These are phyloP conservation scores for Naumovozyma castellii DNA, from an alignment of 805 yeast species.

Conservation along the genomic window DNA sequence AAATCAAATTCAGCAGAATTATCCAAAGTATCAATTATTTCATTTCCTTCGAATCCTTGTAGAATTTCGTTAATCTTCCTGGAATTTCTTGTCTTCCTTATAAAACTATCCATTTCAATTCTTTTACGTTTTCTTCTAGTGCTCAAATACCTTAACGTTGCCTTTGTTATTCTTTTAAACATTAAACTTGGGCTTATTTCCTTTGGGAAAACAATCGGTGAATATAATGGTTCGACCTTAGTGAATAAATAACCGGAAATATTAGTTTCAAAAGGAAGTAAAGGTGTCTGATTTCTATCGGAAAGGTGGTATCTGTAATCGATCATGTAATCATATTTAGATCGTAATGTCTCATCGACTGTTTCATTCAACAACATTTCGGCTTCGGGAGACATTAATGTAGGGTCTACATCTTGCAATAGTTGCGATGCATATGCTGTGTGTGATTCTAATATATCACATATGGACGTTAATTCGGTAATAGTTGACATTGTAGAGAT, in stretches of 20 bases:
- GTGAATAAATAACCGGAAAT: constrained; percentile 7
- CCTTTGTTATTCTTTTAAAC: constrained; percentile 6
- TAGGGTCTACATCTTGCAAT: constrained; percentile 15
- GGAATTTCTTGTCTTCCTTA: constrained; percentile 24
- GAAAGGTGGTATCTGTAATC: constrained; percentile 20
- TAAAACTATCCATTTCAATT: constrained; percentile 1
- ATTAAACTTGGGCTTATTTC: neutral
- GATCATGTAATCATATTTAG: constrained; percentile 20
- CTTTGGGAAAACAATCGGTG: neutral
- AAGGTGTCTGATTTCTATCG: constrained; percentile 9
- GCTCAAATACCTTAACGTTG: constrained; percentile 9
- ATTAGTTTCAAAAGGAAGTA: constrained; percentile 20
- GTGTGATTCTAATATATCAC: constrained; percentile 11
- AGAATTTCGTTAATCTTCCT: constrained; percentile 18
- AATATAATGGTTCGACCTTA: neutral
- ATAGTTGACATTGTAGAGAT: neutral
- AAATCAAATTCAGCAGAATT: constrained; percentile 12
- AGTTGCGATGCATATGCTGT: constrained; percentile 16
- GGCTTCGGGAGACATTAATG: constrained; percentile 14
- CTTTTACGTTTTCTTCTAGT: constrained; percentile 9
- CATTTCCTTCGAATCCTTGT: constrained; percentile 12
- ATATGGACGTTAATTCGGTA: constrained; percentile 13
- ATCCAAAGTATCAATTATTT: constrained; percentile 5
- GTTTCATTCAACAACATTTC: constrained; percentile 1
- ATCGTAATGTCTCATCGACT: constrained; percentile 17